These are phyloP conservation scores for Ophiostoma ulmi DNA, from an alignment of 2,329 filamentous ascomycete genomes.

Conservation along the genomic window DNA sequence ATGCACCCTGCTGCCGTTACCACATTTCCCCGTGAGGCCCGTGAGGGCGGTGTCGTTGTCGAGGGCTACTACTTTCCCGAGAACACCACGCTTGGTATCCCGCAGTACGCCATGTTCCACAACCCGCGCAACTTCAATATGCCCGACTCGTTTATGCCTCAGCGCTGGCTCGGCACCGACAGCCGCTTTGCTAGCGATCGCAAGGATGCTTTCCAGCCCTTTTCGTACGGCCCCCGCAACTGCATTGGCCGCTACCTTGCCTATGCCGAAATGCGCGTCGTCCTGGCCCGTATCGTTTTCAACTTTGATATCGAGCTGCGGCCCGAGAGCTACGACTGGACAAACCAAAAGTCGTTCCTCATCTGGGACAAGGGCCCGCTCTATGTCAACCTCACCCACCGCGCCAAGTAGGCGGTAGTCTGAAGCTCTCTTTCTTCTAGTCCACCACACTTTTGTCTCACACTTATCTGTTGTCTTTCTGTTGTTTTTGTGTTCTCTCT, in stretches of 20 bases:
- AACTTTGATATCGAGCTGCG: slow-evolving; percentile 45
- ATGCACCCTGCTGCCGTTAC: slow-evolving; percentile 35
- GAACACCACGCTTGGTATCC: slow-evolving; percentile 30
- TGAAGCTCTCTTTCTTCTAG: neutral
- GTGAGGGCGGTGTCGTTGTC: slow-evolving; percentile 18
- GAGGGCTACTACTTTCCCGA: slow-evolving; percentile 22
- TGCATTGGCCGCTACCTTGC: slow-evolving; percentile 49
- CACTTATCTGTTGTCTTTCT: neutral
- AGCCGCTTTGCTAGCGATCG: slow-evolving; percentile 40
- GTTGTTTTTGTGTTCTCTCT: neutral
- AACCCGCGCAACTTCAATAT: slow-evolving; percentile 41
- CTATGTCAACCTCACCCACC: slow-evolving; percentile 27
- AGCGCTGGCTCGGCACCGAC: slow-evolving; percentile 42
- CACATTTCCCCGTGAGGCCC: slow-evolving; percentile 31
- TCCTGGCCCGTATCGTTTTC: slow-evolving; percentile 45
- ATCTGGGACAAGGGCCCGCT: slow-evolving; percentile 41
- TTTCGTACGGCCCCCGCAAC: slow-evolving; percentile 45
- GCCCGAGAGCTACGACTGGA: slow-evolving; percentile 38
- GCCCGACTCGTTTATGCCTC: slow-evolving; percentile 40
- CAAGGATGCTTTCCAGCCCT: slow-evolving; percentile 43
- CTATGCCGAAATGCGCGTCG: slow-evolving; percentile 47
- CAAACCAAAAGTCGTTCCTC: slow-evolving; percentile 37
- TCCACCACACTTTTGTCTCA: slow-evolving; percentile 1
- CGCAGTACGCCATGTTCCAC: slow-evolving; percentile 33
- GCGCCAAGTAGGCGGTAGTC: slow-evolving; percentile 8